Conservation (phyloP, 1,139 yeast species). For the Hyphopichia pseudoburtonii region DNA sequence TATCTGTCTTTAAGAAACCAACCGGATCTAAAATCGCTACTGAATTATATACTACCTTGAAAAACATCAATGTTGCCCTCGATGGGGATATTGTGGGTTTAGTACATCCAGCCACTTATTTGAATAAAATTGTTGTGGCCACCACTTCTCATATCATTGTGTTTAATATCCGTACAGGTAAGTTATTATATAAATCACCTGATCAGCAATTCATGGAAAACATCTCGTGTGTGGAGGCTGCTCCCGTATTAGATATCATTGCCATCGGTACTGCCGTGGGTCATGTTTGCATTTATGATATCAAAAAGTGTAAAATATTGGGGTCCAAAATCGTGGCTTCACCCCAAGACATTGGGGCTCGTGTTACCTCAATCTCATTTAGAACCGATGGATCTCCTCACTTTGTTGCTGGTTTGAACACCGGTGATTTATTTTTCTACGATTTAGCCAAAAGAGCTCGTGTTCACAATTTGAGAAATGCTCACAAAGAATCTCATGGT, state of each 20-base stretch:
- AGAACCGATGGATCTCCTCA: constrained; percentile 91
- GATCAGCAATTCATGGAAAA: constrained; percentile 48
- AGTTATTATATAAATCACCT: constrained; percentile 59
- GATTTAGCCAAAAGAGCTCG: constrained; percentile 73
- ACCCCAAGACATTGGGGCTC: constrained; percentile 46
- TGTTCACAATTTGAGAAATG: constrained; percentile 70
- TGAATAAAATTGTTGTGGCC: constrained; percentile 83
- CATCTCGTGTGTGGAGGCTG: constrained; percentile 66
- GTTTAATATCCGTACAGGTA: constrained; percentile 77
- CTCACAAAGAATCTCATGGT: constrained; percentile 74
- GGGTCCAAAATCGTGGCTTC: constrained; percentile 57
- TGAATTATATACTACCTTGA: constrained; percentile 65
- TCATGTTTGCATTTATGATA: constrained; percentile 60
- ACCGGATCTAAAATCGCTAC: constrained; percentile 52
- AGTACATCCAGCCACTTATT: constrained; percentile 85
- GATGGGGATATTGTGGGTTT: constrained; percentile 72
- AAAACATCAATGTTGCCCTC: constrained; percentile 48
- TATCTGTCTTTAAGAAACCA: constrained; percentile 65
- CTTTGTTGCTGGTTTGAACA: constrained; percentile 73
- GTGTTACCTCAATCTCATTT: constrained; percentile 75
- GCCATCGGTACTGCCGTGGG: constrained; percentile 81
- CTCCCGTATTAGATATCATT: constrained; percentile 83
- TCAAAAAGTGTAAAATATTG: constrained; percentile 62
- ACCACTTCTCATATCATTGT: constrained; percentile 63
- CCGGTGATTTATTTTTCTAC: constrained; percentile 84